Evolutionary conservation across 2,329 filamentous ascomycete genomes (phyloP).

Genomic region (Fusarium brachygibbosum): DNA sequence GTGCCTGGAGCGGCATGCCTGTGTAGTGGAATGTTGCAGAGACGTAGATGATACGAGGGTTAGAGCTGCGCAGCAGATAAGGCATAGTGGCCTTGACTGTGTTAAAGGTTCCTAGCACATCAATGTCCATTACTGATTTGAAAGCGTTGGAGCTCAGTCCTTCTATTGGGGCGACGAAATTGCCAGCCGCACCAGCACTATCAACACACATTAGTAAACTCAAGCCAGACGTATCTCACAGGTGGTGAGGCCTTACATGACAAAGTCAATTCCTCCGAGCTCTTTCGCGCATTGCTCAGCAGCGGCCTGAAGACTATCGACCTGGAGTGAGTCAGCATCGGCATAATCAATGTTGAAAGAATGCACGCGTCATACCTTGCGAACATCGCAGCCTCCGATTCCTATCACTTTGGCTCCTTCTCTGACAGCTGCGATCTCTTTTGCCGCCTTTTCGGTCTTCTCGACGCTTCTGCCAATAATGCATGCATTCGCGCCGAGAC

Average conservation of each 20-base stretch:
- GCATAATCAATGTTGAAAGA: not conserved
- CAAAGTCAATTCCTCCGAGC: constrained; percentile 89
- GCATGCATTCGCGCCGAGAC: constrained; percentile 92
- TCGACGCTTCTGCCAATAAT: constrained; percentile 91
- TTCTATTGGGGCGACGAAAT: constrained; percentile 89
- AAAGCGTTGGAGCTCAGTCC: constrained; percentile 90
- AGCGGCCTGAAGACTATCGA: constrained; percentile 66
- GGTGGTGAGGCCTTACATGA: constrained; percentile 75
- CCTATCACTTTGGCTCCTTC: constrained; percentile 87
- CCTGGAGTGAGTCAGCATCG: constrained; percentile 35
- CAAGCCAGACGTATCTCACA: not conserved
- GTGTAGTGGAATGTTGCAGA: constrained; percentile 94
- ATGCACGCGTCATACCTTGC: constrained; percentile 64
- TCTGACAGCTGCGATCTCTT: constrained; percentile 84
- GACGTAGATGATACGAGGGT: constrained; percentile 87
- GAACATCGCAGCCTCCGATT: constrained; percentile 84
- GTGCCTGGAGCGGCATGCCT: constrained; percentile 85
- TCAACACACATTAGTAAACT: constrained; percentile 4
- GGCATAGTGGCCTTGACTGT: constrained; percentile 93
- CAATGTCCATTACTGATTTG: constrained; percentile 96
- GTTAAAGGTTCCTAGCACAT: constrained; percentile 93
- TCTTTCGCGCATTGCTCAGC: constrained; percentile 85
- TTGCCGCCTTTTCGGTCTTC: constrained; percentile 86
- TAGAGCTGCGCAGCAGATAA: constrained; percentile 81
- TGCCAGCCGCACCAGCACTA: constrained; percentile 93